A percentile compares a stretch with the other conserved stretches of the same genome.
Evolutionary conservation across 345 rosid genomes (phyloP).

Genomic region (Eutrema yunnanense): DNA sequence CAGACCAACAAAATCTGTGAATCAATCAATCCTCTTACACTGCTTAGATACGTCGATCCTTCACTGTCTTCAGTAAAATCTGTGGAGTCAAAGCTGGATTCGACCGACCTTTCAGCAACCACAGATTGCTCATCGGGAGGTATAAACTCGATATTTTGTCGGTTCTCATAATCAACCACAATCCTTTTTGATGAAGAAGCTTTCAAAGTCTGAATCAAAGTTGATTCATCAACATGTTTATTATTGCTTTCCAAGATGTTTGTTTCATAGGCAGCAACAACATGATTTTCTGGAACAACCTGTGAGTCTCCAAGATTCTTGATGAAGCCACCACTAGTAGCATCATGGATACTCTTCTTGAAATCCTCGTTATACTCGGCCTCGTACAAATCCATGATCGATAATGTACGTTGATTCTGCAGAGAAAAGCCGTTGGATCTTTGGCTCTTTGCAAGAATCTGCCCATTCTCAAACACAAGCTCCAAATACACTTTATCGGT

Average conservation of each 20-base stretch:
- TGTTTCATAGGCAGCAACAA: background rate
- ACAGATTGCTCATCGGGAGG: conserved; percentile 31
- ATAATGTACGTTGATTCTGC: conserved; percentile 18
- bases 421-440: conserved; percentile 2
- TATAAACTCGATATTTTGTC: conserved; percentile 1
- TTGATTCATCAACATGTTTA: background rate
- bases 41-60: conserved; percentile 16
- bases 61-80: conserved; percentile 8
- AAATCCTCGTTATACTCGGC: conserved; percentile 28
- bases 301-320: conserved; percentile 12
- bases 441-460: conserved; percentile 22
- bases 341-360: conserved; percentile 3
- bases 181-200: conserved; percentile 2
- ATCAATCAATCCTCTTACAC: conserved; percentile 8
- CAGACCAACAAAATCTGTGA: conserved; percentile 10
- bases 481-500: conserved; percentile 24
- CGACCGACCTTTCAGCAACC: background rate
- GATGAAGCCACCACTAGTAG: background rate
- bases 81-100: background rate
- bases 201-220: conserved; percentile 1
- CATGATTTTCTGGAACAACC: conserved; percentile 9
- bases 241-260: background rate
- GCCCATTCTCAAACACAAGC: conserved; percentile 31
- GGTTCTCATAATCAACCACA: background rate
- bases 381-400: conserved; percentile 28